phyloP scores from a whole-genome alignment of 169 alveolate species.

The Hepatocystis sp. region DNA sequence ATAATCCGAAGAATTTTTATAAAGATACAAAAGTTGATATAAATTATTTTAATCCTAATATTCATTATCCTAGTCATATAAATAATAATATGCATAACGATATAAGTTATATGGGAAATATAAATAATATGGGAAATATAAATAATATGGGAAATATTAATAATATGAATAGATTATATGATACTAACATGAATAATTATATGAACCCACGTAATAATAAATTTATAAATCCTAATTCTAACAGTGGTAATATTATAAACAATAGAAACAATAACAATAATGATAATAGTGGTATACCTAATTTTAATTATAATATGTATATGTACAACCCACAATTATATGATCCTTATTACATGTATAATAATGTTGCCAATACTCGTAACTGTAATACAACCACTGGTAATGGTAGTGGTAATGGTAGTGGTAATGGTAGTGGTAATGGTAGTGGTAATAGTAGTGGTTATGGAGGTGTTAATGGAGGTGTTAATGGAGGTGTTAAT shows the following conservation, averaged over 20 bases:
- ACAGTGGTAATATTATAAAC: too few relatives aligned
- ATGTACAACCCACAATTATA: neutral
- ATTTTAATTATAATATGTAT: too few relatives aligned
- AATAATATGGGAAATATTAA: neutral
- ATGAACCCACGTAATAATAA: too few relatives aligned
- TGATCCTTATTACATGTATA: neutral
- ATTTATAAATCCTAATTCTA: too few relatives aligned
- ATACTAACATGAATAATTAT: too few relatives aligned
- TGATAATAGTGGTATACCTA: neutral
- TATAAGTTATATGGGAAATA: neutral
- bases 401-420: neutral
- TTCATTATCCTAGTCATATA: too few relatives aligned
- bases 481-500: neutral
- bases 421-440: neutral
- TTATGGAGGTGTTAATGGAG: neutral
- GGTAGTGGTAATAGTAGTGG: neutral
- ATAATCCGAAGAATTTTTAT: too few relatives aligned
- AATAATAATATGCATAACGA: too few relatives aligned
- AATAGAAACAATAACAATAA: neutral
- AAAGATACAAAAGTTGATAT: too few relatives aligned
- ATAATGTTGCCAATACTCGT: neutral
- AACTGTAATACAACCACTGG: neutral
- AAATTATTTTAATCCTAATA: too few relatives aligned
- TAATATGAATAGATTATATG: too few relatives aligned
- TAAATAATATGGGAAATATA: neutral